Base-by-base conservation (phyloP, 2,329 filamentous ascomycete species). In the Epichloe scottii region DNA sequence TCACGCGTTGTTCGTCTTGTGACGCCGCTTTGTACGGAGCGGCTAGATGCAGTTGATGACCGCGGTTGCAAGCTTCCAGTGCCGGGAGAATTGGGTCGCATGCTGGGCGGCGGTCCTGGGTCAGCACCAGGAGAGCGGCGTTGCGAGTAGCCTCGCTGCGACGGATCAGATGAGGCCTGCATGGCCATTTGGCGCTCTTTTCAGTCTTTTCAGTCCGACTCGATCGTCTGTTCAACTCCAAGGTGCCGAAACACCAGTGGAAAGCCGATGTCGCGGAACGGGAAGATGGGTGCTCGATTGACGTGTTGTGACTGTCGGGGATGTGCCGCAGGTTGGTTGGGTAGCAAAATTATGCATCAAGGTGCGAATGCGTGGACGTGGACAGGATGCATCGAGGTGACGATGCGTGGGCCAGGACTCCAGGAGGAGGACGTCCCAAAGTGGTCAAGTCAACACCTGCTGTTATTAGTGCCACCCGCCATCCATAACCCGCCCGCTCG, bases 1-100 rank as follows among this genome's bases (percentile, higher is more conserved):
- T 67, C 65, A 44, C 65, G 65, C 45, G 62, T 65, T 50, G 60
- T 51, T 46, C 65, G 61, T 46, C 65, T 60, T 8, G 65, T 62
- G 39, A 53, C 41, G 37, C 61, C 56, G 30, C 61, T 56, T 55
- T 72, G 71, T n/a, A 66, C 65, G 26, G 84, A 81, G 62, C 82
- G 80, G 52, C 84, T 79, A 45, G 85, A 89, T 34, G 80, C 76
- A 44, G 79, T 81, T 8, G 84, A 86, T 33, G 77, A 74, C 53
- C 85, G 80, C 53, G 79, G 71, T 56, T 81, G 81, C 21, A 47
- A 21, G 56, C 79, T 71, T 56, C 72, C 73, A 35, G 81, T 71
- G 58, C 73, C 75, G 35, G 84, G 82, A 48, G 82, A 84, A 62
- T 81, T 82, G 46, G 78, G 71, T 51, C 79, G 74, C 50, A 79